These are phyloP conservation scores for Pleurotus citrinopileatus DNA, from an alignment of 768 basidiomycete species.

Conservation along the genomic window DNA sequence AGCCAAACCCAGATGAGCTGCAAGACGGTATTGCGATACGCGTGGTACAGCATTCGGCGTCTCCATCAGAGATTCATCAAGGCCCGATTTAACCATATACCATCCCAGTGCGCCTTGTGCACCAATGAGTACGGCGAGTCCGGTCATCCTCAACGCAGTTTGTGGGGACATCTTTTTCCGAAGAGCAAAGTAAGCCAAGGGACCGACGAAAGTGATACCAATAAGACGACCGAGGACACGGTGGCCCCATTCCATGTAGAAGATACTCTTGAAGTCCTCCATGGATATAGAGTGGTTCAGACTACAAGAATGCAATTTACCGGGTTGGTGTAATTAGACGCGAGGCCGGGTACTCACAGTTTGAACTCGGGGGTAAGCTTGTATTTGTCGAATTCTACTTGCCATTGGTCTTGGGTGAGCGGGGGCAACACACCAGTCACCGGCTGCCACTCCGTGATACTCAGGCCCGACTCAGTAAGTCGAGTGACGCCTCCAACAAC, in stretches of 20 bases:
- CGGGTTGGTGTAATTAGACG: neutral
- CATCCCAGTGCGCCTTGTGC: slow-evolving; percentile 92
- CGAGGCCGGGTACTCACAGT: slow-evolving; percentile 57
- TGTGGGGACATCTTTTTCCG: slow-evolving; percentile 65
- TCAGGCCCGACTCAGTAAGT: slow-evolving; percentile 94
- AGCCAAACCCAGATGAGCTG: slow-evolving; percentile 91
- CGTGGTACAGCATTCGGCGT: slow-evolving; percentile 86
- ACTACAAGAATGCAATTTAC: slow-evolving; percentile 36
- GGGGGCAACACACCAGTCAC: slow-evolving; percentile 90
- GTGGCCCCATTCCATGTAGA: slow-evolving; percentile 98
- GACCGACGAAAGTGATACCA: slow-evolving; percentile 79
- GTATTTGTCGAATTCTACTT: slow-evolving; percentile 90
- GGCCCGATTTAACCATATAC: slow-evolving; percentile 99
- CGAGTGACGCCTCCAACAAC: slow-evolving; percentile 96
- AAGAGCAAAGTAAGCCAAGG: slow-evolving; percentile 76
- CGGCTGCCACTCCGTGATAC: slow-evolving; percentile 97
- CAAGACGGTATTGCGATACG: slow-evolving; percentile 95
- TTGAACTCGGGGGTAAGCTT: slow-evolving; percentile 94
- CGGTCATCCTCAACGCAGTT: slow-evolving; percentile 62
- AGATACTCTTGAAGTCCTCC: slow-evolving; percentile 93
- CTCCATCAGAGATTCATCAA: slow-evolving; percentile 78
- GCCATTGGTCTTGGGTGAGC: slow-evolving; percentile 72
- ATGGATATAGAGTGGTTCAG: slow-evolving; percentile 87
- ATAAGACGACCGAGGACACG: slow-evolving; percentile 89
- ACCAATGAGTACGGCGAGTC: slow-evolving; percentile 80